Evolutionary conservation across 2,329 filamentous ascomycete genomes (phyloP).

Genomic region (Aspergillus glaucus): DNA sequence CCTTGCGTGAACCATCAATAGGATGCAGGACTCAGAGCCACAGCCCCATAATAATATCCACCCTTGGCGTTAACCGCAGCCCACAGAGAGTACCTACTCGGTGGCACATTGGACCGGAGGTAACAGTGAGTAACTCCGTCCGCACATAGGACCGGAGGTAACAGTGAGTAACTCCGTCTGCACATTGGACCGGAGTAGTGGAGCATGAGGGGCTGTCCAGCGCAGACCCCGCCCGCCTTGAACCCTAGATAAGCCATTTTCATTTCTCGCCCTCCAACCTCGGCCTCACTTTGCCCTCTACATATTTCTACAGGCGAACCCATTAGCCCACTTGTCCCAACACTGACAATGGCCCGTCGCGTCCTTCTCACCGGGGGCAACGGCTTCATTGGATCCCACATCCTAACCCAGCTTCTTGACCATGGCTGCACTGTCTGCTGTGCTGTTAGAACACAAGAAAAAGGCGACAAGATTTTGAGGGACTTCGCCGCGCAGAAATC

Average conservation of each 20-base stretch:
- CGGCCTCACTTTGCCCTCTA: too few species aligned
- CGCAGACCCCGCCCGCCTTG: neutral
- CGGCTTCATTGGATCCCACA: conserved; percentile 3
- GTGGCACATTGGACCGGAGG: too few species aligned
- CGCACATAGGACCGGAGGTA: too few species aligned
- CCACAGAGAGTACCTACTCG: neutral
- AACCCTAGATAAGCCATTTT: neutral
- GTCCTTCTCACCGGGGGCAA: conserved; percentile 2
- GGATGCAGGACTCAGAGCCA: too few species aligned
- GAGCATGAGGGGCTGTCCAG: neutral
- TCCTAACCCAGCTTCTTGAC: conserved; percentile 3
- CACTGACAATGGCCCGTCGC: neutral
- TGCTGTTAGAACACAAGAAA: neutral
- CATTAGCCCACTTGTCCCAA: too few species aligned
- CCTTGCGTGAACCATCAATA: too few species aligned
- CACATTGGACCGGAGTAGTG: neutral
- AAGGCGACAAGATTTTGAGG: neutral
- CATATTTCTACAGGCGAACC: too few species aligned
- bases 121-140: too few species aligned
- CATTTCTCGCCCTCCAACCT: too few species aligned
- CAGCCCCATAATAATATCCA: too few species aligned
- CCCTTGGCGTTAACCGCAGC: neutral
- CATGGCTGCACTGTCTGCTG: neutral
- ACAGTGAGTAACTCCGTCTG: too few species aligned
- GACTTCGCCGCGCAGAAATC: neutral